Base-by-base conservation (phyloP, 345 rosid species). In the Eucalyptus polyanthemos region DNA sequence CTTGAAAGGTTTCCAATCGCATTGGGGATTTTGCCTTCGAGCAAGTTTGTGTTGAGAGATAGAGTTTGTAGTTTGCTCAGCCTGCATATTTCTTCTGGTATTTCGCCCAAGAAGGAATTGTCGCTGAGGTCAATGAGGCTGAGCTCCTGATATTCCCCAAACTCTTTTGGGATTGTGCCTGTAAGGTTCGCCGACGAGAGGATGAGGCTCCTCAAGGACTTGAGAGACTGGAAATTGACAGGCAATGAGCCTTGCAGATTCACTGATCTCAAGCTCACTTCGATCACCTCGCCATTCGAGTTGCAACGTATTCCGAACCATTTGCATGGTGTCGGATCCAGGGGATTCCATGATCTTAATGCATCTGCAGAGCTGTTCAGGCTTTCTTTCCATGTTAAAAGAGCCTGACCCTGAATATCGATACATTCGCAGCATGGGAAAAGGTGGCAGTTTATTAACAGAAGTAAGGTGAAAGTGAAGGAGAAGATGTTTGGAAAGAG, bases 221-320 rank as follows among this genome's bases (percentile, higher is more conserved):
- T 88, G 50, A 90, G 90, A 25, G 80, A 50, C 87, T 90, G 88
- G 45, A 88, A 81, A 87, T 58, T 88, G 42, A 86, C 60, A 31
- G 90, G 90, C 87, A 87, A 58, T 27, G 90, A 27, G 50, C 88
- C 91, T 87, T 86, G 88, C 86, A 90, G 54, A 50, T 90, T 87
- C 50, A 88, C 88, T 80, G 86, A 89, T 58, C 81, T 86, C 51
- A 90, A 42, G 67, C 51, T 76, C 69, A 90, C 69, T n/a, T 88
- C 86, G 27, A 90, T 85, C 9, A 90, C 90, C 58, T 58, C 67
- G 19, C 90, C 89, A 9, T 90, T 44, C 12, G 62, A 27, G 87
- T 88, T 31, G 87, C 91, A 90, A 50, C 44, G 88, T 60, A 90
- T 60, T 56, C 91, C 91, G 12, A 86, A 80, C 91, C 91, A 90